Base-by-base conservation (phyloP, 768 basidiomycete species). In the Clathrus columnatus region DNA sequence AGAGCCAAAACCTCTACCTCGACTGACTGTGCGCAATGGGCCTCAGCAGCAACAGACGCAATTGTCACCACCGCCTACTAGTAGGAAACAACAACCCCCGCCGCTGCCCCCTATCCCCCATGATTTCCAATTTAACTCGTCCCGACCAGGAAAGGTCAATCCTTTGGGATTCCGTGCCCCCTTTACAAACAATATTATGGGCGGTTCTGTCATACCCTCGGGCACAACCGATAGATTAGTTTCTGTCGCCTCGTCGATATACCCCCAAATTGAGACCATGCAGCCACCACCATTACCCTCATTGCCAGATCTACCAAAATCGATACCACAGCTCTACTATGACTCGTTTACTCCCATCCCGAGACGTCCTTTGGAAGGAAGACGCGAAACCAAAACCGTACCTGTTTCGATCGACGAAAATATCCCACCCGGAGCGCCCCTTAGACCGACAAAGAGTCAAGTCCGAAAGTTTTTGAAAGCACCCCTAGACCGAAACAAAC, bases 301-400 rank as follows among this genome's bases (percentile, higher is more conserved):
- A 14, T 36, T 36, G 36, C 36, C 36, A n/a, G 14, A 11, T 8
- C 36, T 36, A 14, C 36, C 36, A 36, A 55, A n/a, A 4, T 29
- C 17, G 23, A 30, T 16, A 3, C 17, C 21, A 20, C 8, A 5
- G 3, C 18, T 48, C 20, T 42, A 47, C 21, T 14, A 11, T 14
- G 57, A 45, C 27, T 43, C 57, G 8, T 57, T 52, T 46, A 57
- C 57, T 17, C 57, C 50, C 8, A 46, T 57, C 24, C 57, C 57
- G n/a, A 11, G 24, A 23, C 57, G 57, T 3, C 24, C 52, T 7
- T 27, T 20, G n/a, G 54, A 55, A 20, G 54, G 44, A 20, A 55
- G 21, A 44, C 30, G 54, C n/a, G 54, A 14, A 20, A 17, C 24
- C 26, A 21, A 21, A 24, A 8, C 16, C 23, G 28, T 43, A 36